These are phyloP conservation scores for Pulveroboletus sp. DNA, from an alignment of 768 basidiomycete genomes.

Conservation along the genomic window DNA sequence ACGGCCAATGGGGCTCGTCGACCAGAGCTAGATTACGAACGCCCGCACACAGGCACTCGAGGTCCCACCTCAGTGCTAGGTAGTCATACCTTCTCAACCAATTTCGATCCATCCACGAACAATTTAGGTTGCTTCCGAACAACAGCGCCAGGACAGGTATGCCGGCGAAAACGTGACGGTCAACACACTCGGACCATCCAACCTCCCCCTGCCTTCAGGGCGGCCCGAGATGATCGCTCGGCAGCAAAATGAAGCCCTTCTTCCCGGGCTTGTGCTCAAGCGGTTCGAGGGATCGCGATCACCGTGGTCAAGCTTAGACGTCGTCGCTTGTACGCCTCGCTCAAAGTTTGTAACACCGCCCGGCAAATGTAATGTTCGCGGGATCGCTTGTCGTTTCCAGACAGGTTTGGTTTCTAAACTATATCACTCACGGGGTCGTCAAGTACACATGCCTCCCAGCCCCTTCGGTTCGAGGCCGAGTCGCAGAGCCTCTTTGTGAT, in stretches of 20 bases:
- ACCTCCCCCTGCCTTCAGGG: not conserved
- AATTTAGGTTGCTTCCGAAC: constrained; percentile 3
- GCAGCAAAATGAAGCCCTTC: constrained; percentile 22
- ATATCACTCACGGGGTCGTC: not conserved
- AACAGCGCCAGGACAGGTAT: not conserved
- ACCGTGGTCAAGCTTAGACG: constrained; percentile 18
- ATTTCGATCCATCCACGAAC: not conserved
- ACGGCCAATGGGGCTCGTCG: not conserved
- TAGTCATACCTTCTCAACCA: not conserved
- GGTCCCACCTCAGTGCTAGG: constrained; percentile 11
- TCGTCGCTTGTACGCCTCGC: constrained; percentile 25
- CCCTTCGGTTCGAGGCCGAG: not conserved
- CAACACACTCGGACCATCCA: not conserved
- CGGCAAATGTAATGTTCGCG: constrained; percentile 31
- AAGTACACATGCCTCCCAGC: too few relatives aligned
- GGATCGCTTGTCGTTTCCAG: constrained; percentile 25
- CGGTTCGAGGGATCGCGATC: constrained; percentile 29
- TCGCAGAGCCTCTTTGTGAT: not conserved
- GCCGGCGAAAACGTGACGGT: not conserved
- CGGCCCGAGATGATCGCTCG: constrained; percentile 14
- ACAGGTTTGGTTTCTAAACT: too few relatives aligned
- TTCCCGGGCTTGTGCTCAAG: constrained; percentile 20
- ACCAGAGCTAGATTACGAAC: not conserved
- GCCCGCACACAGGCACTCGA: constrained; percentile 17
- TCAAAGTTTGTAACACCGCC: constrained; percentile 18